Evolutionary conservation across 2,329 filamentous ascomycete species (phyloP).

Genomic region (Coleophoma crateriformis): DNA sequence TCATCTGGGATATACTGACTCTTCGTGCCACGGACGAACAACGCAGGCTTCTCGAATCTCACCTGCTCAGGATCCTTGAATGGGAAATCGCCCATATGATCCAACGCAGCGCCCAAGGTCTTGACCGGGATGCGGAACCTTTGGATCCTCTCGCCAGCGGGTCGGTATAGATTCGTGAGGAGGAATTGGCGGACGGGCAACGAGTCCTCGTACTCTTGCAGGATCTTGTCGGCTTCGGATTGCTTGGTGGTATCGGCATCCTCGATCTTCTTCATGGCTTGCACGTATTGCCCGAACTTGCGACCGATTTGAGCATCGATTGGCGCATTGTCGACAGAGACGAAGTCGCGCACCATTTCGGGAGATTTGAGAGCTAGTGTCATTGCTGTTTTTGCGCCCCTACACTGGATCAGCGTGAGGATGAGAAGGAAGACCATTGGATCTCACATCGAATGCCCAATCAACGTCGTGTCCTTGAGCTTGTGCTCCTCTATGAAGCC

Average conservation of each 20-base stretch:
- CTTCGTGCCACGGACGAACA: constrained; percentile 74
- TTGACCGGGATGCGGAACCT: constrained; percentile 77
- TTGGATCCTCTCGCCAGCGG: constrained; percentile 43
- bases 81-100: constrained; percentile 78
- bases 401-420: constrained; percentile 29
- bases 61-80: constrained; percentile 65
- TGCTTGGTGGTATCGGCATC: constrained; percentile 60
- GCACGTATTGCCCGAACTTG: constrained; percentile 75
- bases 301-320: constrained; percentile 70
- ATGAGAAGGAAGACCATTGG: too few relatives aligned
- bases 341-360: constrained; percentile 60
- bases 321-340: constrained; percentile 89
- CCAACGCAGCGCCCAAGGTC: constrained; percentile 61
- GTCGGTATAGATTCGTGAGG: constrained; percentile 73
- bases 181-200: constrained; percentile 84
- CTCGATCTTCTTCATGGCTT: constrained; percentile 80
- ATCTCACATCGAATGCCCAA: background rate
- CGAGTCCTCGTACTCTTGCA: constrained; percentile 68
- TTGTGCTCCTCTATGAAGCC: background rate
- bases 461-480: background rate
- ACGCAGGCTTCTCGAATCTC: constrained; percentile 69
- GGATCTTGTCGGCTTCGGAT: constrained; percentile 73
- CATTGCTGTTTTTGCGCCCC: constrained; percentile 96
- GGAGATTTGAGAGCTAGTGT: constrained; percentile 70
- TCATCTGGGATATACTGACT: constrained; percentile 81